Percentiles rank a stretch among this genome's conserved stretches.
Conservation (phyloP, 2,329 filamentous ascomycete species). For the Xylaria sp. region DNA sequence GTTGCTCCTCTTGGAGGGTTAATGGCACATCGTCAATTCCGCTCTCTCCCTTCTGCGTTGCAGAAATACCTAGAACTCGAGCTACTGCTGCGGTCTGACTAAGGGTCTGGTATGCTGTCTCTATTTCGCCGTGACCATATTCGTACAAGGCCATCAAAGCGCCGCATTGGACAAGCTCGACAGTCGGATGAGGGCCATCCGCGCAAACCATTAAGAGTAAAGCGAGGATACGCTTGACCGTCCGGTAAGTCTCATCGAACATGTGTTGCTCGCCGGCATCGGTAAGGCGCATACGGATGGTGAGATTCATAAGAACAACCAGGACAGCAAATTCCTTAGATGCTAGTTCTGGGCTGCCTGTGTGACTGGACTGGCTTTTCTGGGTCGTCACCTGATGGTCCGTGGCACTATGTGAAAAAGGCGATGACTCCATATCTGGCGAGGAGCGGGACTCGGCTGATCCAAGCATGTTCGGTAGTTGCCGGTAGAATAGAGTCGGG, state of each 20-base stretch:
- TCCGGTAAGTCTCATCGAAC: slow-evolving; percentile 55
- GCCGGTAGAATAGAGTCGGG: slow-evolving; percentile 53
- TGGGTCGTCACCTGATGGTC: slow-evolving; percentile 34
- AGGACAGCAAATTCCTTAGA: slow-evolving; percentile 53
- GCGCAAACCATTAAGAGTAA: slow-evolving; percentile 51
- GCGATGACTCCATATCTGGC: slow-evolving; percentile 40
- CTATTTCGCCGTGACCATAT: slow-evolving; percentile 57
- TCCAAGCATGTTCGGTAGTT: slow-evolving; percentile 44
- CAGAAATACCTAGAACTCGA: slow-evolving; percentile 52
- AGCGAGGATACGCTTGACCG: slow-evolving; percentile 54
- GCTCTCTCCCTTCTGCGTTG: slow-evolving; percentile 51
- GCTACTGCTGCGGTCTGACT: slow-evolving; percentile 55
- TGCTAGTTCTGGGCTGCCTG: slow-evolving; percentile 34
- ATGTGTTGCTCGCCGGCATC: slow-evolving; percentile 52
- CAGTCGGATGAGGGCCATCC: slow-evolving; percentile 48
- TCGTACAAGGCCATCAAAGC: slow-evolving; percentile 57
- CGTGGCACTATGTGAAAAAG: slow-evolving; percentile 33
- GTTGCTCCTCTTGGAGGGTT: slow-evolving; percentile 49
- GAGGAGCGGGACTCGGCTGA: slow-evolving; percentile 37
- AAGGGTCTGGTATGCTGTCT: slow-evolving; percentile 56
- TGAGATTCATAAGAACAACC: slow-evolving; percentile 57
- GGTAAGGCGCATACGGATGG: slow-evolving; percentile 54
- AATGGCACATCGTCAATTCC: slow-evolving; percentile 41
- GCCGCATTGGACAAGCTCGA: slow-evolving; percentile 57
- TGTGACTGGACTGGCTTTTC: slow-evolving; percentile 27